A percentile compares a stretch with the other conserved stretches of the same genome.
Conservation (phyloP, 1,139 yeast genomes). For the Debaryomyces fabryi region DNA sequence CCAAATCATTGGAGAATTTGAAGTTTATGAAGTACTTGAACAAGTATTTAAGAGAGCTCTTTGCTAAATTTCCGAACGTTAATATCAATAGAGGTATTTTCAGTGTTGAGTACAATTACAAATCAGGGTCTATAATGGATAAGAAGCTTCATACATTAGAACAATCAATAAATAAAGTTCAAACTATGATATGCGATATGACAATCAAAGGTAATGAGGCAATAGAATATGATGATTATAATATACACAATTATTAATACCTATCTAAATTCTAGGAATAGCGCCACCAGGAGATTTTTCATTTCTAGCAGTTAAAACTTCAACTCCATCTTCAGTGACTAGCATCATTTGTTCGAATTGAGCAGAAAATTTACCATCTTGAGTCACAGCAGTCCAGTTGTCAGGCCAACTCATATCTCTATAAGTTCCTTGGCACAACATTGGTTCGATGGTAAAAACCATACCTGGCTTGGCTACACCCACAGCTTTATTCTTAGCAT, state of each 20-base stretch:
- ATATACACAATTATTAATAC: constrained; percentile 5
- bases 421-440: constrained; percentile 88
- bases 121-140: constrained; percentile 19
- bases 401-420: constrained; percentile 94
- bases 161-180: constrained; percentile 30
- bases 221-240: constrained; percentile 7
- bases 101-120: constrained; percentile 18
- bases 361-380: constrained; percentile 86
- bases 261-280: constrained; percentile 50
- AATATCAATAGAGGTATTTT: constrained; percentile 25
- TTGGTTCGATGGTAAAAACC: constrained; percentile 97
- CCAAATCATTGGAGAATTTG: constrained; percentile 17
- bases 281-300: constrained; percentile 90
- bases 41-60: constrained; percentile 15
- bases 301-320: constrained; percentile 81
- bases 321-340: constrained; percentile 93
- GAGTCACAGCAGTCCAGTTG: constrained; percentile 93
- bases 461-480: constrained; percentile 96
- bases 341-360: constrained; percentile 94
- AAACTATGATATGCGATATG: constrained; percentile 28
- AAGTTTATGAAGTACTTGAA: constrained; percentile 21
- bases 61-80: constrained; percentile 24
- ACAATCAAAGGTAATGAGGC: constrained; percentile 25
- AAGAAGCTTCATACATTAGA: constrained; percentile 31
- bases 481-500: constrained; percentile 87